Base-by-base conservation (phyloP, 768 basidiomycete genomes). In the Xerocomellus intermedius region DNA sequence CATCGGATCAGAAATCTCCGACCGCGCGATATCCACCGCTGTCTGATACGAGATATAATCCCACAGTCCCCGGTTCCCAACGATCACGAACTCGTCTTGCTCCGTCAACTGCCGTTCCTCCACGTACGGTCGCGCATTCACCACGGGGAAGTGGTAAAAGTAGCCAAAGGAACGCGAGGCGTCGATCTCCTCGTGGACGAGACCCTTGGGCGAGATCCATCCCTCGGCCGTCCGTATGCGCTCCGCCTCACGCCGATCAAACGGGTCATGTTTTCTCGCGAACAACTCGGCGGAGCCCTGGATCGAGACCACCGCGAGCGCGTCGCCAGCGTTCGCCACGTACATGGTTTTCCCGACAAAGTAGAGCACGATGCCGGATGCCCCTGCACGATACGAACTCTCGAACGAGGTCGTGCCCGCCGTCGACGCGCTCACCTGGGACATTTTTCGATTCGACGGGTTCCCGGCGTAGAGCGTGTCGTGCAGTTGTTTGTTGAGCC, bases 101-200 rank as follows among this genome's bases (percentile, higher is more conserved):
- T 91, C 87, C 2, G 84, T 80, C 17, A 99, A 74, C 44, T 85
- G 79, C 58, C 87, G 84, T 5, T 75, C 77, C 60, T 75, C 76
- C 57, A 96, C 82, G 68, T 92, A 83, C 0, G 97, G 96, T 7
- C 88, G 80, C 0, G 97, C 86, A 66, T 96, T 96, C 69, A 98
- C 82, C 33, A 94, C 84, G 0, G 95, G 96, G 43, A 93, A 80
- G 24, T 92, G 83, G 63, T 91, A 85, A 75, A 85, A 98, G 73
- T 89, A 93, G 0, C 97, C 97, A 71, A 98, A 98, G 0, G 91
- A 87, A 45, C 95, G 81, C n/a, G 95, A 94, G 4, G 92, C 82
- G 60, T 93, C 90, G 59, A 91, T 82, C 63, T 94, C 90, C 65
- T 96, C 93, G 71, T 95, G 96, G 56, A 99, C 87, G 43, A 88